phyloP scores from a whole-genome alignment of 495 filamentous ascomycete species.

The Aspergillus carlsbadensis region DNA sequence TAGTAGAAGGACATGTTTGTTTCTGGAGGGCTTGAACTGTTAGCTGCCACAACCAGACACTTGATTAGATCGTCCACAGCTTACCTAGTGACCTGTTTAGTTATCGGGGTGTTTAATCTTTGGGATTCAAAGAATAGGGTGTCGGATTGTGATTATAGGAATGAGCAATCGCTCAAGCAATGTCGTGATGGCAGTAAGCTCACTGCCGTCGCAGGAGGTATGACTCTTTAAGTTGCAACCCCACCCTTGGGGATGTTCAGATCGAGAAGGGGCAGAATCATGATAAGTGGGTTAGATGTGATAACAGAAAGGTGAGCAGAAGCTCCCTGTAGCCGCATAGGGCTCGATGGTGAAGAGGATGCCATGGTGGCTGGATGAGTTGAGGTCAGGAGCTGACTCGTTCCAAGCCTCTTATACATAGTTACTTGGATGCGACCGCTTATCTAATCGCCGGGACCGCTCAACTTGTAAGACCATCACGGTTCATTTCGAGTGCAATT shows the following conservation, averaged over 20 bases:
- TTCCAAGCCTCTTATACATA: not conserved
- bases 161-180: constrained; percentile 3
- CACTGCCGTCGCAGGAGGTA: constrained; percentile 25
- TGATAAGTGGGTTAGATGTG: constrained; percentile 19
- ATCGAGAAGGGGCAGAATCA: constrained; percentile 28
- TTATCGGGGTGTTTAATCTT: not conserved
- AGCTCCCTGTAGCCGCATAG: constrained; percentile 25
- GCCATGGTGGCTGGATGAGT: constrained; percentile 26
- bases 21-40: constrained; percentile 12
- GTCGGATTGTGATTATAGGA: not conserved
- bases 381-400: not conserved
- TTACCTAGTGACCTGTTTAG: constrained; percentile 2
- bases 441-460: constrained; percentile 27
- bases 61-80: not conserved
- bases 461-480: no score
- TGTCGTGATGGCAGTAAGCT: constrained; percentile 36
- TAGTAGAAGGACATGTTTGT: constrained; percentile 49
- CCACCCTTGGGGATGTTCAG: constrained; percentile 73
- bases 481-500: no score
- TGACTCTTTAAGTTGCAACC: constrained; percentile 54
- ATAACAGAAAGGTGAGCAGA: constrained; percentile 23
- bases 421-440: constrained; percentile 9
- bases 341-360: constrained; percentile 30
- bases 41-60: not conserved
- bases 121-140: not conserved